Evolutionary conservation across 805 yeast species (phyloP).

Genomic region (Ogataea salicorniae): DNA sequence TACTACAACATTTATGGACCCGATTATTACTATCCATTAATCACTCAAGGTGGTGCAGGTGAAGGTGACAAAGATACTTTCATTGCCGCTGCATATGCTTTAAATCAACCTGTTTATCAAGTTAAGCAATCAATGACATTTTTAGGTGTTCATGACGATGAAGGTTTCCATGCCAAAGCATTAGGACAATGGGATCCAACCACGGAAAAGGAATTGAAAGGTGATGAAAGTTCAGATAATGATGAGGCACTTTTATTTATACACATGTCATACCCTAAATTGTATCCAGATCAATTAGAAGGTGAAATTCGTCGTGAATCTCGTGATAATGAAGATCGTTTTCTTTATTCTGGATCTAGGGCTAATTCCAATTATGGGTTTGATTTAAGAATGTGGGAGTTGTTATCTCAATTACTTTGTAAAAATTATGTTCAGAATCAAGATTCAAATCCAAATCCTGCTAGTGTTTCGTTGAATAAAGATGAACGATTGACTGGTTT

Average conservation of each 20-base stretch:
- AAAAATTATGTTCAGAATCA: slow-evolving; percentile 8
- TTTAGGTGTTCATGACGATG: slow-evolving; percentile 40
- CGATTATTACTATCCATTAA: slow-evolving; percentile 54
- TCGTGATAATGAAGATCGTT: slow-evolving; percentile 18
- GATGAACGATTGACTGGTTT: slow-evolving; percentile 19
- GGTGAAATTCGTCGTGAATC: slow-evolving; percentile 13
- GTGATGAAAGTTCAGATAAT: slow-evolving; percentile 27
- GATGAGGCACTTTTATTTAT: slow-evolving; percentile 37
- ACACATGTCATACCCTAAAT: slow-evolving; percentile 59
- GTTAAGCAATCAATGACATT: slow-evolving; percentile 49
- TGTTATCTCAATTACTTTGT: slow-evolving; percentile 35
- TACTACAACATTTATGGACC: slow-evolving; percentile 68
- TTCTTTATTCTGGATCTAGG: slow-evolving; percentile 27
- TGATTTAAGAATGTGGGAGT: slow-evolving; percentile 36
- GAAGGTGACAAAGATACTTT: slow-evolving; percentile 80
- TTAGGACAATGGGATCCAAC: slow-evolving; percentile 39
- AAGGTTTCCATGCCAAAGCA: slow-evolving; percentile 36
- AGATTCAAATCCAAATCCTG: slow-evolving; percentile 7
- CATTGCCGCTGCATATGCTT: slow-evolving; percentile 57
- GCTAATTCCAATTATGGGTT: slow-evolving; percentile 31
- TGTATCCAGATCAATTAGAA: slow-evolving; percentile 26
- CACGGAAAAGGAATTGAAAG: slow-evolving; percentile 30
- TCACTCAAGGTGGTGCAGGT: slow-evolving; percentile 70
- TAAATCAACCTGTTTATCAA: slow-evolving; percentile 33
- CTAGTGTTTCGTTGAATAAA: slow-evolving; percentile 13